These are phyloP conservation scores for Nitzschia palea DNA, from an alignment of 108 stramenopile genomes.

Conservation along the genomic window DNA sequence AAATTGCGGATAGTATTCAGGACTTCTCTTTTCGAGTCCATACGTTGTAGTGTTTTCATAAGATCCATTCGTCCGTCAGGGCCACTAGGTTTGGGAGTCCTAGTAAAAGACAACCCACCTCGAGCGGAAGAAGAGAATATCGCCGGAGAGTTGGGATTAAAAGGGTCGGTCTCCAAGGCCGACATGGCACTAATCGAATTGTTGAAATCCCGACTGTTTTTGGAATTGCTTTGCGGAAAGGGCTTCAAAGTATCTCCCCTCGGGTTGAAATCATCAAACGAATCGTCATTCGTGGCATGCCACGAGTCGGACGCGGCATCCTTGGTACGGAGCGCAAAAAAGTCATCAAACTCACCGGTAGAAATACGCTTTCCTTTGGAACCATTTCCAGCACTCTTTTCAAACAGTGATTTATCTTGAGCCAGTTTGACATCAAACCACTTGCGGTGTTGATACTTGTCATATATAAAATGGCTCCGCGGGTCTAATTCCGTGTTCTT, in stretches of 20 bases:
- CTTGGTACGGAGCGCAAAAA: conserved; percentile 10
- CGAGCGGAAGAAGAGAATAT: background rate
- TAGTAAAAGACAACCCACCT: conserved; percentile 3
- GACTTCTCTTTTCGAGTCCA: conserved; percentile 13
- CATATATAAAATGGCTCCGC: conserved; percentile 22
- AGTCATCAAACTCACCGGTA: conserved; percentile 7
- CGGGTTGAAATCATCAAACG: no score
- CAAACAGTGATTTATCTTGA: background rate
- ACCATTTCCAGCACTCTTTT: background rate
- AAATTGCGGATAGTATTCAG: conserved; percentile 2
- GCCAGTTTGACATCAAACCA: conserved; percentile 19
- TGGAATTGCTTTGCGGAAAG: no score
- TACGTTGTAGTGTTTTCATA: background rate
- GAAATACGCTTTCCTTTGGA: background rate
- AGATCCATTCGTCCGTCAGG: background rate
- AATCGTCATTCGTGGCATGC: conserved; percentile 11
- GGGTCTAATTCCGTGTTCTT: conserved; percentile 22
- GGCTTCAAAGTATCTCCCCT: no score
- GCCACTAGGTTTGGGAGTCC: conserved; percentile 1
- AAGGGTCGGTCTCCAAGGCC: no score
- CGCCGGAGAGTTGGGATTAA: background rate
- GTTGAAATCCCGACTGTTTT: background rate
- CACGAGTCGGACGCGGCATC: background rate
- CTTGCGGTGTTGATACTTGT: conserved; percentile 32
- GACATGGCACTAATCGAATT: conserved; percentile 4